A percentile compares a stretch with the other conserved stretches of the same genome.
These are phyloP conservation scores for Penicillium sp. DNA, from an alignment of 2,329 filamentous ascomycete species.

Conservation along the genomic window DNA sequence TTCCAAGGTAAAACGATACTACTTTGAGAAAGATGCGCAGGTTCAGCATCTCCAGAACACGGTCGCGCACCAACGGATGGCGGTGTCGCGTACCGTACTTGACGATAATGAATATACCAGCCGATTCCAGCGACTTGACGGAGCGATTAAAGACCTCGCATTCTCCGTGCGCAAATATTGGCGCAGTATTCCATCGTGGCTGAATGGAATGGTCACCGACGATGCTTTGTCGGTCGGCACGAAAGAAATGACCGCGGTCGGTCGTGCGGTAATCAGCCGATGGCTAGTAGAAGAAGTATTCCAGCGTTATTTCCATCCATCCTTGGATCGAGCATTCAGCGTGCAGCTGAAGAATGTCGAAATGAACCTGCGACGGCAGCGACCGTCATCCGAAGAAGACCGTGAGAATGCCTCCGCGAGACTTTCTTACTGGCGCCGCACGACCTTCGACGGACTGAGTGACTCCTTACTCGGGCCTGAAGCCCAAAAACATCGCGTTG, in stretches of 20 bases:
- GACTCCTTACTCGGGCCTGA: constrained; percentile 65
- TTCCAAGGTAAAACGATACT: constrained; percentile 95
- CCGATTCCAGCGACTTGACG: constrained; percentile 85
- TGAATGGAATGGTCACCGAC: constrained; percentile 74
- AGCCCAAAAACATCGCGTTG: constrained; percentile 63
- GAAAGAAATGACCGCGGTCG: constrained; percentile 96
- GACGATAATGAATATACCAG: constrained; percentile 93
- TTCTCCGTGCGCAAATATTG: constrained; percentile 97
- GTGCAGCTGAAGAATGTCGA: constrained; percentile 80
- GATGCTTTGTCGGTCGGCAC: constrained; percentile 84
- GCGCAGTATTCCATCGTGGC: constrained; percentile 76
- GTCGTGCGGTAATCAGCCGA: constrained; percentile 79
- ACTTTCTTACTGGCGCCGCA: constrained; percentile 87
- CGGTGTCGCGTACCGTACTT: constrained; percentile 87
- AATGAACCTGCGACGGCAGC: constrained; percentile 76
- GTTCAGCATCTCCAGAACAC: constrained; percentile 95
- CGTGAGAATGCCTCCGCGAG: constrained; percentile 83
- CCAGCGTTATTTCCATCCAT: constrained; percentile 87
- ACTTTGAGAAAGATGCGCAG: constrained; percentile 87
- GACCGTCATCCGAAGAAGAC: constrained; percentile 74
- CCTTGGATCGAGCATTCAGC: constrained; percentile 73
- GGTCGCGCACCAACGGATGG: constrained; percentile 92
- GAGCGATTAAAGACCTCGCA: constrained; percentile 88
- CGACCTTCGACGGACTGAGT: constrained; percentile 86
- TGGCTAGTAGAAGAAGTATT: constrained; percentile 93